Conservation (phyloP, 345 rosid species). For the Linum usitatissimum region DNA sequence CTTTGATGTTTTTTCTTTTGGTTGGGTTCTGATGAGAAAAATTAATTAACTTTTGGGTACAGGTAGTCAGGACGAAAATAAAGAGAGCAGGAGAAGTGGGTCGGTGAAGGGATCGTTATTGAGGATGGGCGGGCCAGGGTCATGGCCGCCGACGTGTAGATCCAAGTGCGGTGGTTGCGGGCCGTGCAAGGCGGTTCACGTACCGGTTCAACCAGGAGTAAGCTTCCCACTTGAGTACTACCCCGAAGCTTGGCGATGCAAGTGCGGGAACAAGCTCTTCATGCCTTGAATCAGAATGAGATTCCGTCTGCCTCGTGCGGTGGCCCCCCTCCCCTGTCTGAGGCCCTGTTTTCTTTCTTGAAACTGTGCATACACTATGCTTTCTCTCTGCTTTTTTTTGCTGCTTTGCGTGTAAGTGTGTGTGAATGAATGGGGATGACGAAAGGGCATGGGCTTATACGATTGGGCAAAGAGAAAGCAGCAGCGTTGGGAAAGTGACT, state of each 20-base stretch:
- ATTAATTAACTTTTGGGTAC: constrained; percentile 5
- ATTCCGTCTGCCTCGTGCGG: too few relatives aligned
- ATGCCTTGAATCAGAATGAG: constrained; percentile 34
- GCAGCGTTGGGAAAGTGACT: constrained; percentile 35
- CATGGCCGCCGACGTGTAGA: constrained; percentile 78
- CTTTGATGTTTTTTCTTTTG: neutral
- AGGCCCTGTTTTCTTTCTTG: too few relatives aligned
- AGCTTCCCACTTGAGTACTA: constrained; percentile 71
- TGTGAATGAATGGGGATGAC: neutral
- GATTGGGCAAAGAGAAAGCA: constrained; percentile 8
- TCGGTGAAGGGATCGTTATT: neutral
- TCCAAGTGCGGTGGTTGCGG: constrained; percentile 72
- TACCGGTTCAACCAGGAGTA: constrained; percentile 69
- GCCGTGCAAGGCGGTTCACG: constrained; percentile 84
- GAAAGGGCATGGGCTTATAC: constrained; percentile 11
- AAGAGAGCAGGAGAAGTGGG: constrained; percentile 18
- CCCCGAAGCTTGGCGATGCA: constrained; percentile 99
- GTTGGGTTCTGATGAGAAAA: neutral
- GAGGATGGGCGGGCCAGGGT: constrained; percentile 45
- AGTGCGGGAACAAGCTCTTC: constrained; percentile 71
- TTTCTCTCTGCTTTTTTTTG: neutral
- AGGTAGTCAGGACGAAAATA: constrained; percentile 24
- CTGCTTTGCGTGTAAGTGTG: constrained; percentile 12
- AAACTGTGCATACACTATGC: too few relatives aligned
- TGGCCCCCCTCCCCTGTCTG: too few relatives aligned